Evolutionary conservation across 495 filamentous ascomycete species (phyloP), one percentile per base, ranked within the genome.

Genomic region (Lasiosphaeria hispida): DNA sequence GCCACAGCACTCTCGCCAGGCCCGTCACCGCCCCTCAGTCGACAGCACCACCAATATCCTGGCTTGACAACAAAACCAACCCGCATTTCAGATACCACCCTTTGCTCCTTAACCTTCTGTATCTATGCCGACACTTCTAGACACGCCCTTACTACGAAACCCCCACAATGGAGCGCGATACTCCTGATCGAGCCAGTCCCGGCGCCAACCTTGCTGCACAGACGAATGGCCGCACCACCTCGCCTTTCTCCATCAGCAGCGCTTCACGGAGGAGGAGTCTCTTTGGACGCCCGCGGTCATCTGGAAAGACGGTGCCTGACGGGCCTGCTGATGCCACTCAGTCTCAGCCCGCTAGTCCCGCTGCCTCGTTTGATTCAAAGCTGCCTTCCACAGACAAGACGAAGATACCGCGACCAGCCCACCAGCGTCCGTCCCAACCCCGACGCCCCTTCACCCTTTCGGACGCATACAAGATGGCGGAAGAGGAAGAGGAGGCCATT

Each of bases 381-480:
- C 15, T 14, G 36, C 57, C 62, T n/a, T 72, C 72, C n/a, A 44
- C 70, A 3, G 66, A 55, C 41, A 62, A 59, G 41, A 73, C 76
- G 15, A 72, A 60, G 53, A 78, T 79, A 43, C 76, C 77, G 13
- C 71, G 68, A 23, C 73, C 68, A 15, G 40, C 63, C 15, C 57
- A 59, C 35, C 62, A 65, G 18, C 63, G 58, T n/a, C 50, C 69
- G 7, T 55, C 65, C 38, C 65, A 68, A 30, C 65, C 68, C 63
- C 71, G 72, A 41, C 69, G 65, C 35, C 69, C 67, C 4, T 69
- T 78, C 48, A 71, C 59, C 35, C 45, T 77, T 10, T 61, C 57
- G 11, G 74, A 77, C 30, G 77, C 77, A 44, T 79, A 73, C 48
- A 67, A 59, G 58, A 65, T 72, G 63, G 77, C 76, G 33, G 60